Percentiles rank a stretch among this genome's conserved stretches.
Conservation (phyloP, 2,329 filamentous ascomycete genomes). For the Arthrinium phaeospermum region DNA sequence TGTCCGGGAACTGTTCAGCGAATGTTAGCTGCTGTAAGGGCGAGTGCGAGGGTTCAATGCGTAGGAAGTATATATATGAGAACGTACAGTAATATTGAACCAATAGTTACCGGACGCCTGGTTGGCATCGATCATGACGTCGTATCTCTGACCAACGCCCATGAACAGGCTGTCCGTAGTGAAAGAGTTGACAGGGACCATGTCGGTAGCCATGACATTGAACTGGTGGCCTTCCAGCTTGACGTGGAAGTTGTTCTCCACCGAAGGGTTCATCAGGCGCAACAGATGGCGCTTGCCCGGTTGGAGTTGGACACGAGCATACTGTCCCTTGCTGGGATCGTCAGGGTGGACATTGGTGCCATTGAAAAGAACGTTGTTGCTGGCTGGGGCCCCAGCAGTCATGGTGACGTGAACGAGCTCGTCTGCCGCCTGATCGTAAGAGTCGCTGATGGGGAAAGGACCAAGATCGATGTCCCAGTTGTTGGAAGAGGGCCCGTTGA, state of each 20-base stretch:
- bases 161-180: slow-evolving; percentile 55
- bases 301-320: slow-evolving; percentile 43
- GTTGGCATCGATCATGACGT: slow-evolving; percentile 52
- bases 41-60: background rate
- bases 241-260: slow-evolving; percentile 54
- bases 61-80: background rate
- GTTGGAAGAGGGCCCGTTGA: slow-evolving; percentile 53
- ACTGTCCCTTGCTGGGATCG: slow-evolving; percentile 36
- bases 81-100: slow-evolving; percentile 44
- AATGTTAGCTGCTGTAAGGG: background rate
- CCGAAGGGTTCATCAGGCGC: slow-evolving; percentile 58
- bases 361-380: slow-evolving; percentile 52
- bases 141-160: slow-evolving; percentile 53
- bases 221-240: slow-evolving; percentile 55
- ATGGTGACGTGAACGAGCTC: slow-evolving; percentile 21
- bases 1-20: background rate
- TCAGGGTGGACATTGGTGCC: slow-evolving; percentile 45
- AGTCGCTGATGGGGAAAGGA: slow-evolving; percentile 54
- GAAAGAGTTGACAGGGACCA: slow-evolving; percentile 57
- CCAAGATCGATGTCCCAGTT: slow-evolving; percentile 62
- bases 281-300: slow-evolving; percentile 55
- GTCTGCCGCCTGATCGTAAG: slow-evolving; percentile 48
- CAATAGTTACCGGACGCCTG: slow-evolving; percentile 46
- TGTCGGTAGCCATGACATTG: slow-evolving; percentile 57
- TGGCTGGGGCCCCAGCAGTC: slow-evolving; percentile 30